Percentiles rank a stretch among this genome's conserved stretches.
Conservation (phyloP, 257 asterid genomes). For the Solanum megistacrolobum region DNA sequence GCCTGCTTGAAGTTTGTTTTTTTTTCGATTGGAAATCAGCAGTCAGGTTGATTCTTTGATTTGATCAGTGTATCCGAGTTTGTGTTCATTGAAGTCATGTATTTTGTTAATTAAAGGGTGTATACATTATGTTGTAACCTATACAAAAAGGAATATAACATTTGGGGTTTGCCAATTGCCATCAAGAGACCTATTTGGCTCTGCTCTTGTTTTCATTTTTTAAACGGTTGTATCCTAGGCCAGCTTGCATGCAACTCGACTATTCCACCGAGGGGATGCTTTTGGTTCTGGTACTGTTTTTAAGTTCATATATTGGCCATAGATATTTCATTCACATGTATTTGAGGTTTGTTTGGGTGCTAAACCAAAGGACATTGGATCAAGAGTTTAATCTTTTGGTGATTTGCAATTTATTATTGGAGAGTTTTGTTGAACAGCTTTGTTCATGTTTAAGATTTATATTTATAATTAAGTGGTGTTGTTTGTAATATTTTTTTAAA, state of each 20-base stretch:
- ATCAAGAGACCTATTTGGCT: background rate
- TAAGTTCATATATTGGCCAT: background rate
- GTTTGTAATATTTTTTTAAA: background rate
- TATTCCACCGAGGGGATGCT: background rate
- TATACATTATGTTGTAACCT: background rate
- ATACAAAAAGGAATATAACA: background rate
- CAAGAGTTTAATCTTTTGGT: background rate
- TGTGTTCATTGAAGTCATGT: constrained; percentile 3
- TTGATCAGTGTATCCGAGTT: background rate
- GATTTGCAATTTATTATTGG: background rate
- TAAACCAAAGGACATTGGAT: background rate
- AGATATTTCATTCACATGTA: background rate
- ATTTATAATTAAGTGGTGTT: background rate
- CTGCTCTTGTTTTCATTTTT: background rate
- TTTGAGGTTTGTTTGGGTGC: background rate
- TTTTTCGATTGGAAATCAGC: constrained; percentile 2
- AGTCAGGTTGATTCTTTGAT: constrained; percentile 13
- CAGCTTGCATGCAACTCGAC: background rate
- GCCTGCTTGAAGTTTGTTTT: constrained; percentile 11
- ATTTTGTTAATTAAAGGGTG: constrained; percentile 4
- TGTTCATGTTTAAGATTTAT: background rate
- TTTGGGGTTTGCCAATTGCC: background rate
- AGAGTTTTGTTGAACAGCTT: background rate
- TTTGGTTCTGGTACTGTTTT: background rate
- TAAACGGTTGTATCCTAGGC: background rate